These are phyloP conservation scores for Dendrobium catenatum DNA, from an alignment of 106 monocot species.

Conservation along the genomic window DNA sequence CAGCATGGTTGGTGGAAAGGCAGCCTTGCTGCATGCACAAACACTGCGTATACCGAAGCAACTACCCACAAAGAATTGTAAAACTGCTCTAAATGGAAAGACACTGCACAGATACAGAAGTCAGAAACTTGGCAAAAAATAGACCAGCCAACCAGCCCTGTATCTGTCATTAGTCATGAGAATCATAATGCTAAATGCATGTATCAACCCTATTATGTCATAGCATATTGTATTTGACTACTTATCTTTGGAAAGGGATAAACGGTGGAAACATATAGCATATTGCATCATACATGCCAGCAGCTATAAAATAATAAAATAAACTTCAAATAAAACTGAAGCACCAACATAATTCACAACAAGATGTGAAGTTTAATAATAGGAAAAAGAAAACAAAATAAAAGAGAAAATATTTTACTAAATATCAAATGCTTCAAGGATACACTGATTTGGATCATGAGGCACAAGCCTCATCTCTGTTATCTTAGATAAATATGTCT, in stretches of 20 bases:
- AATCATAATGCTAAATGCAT: not conserved
- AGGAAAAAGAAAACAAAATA: not conserved
- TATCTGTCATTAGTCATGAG: not conserved
- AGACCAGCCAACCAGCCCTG: not conserved
- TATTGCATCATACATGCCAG: not conserved
- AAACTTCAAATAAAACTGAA: not conserved
- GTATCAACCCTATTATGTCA: not conserved
- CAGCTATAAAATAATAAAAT: not conserved
- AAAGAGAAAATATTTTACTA: not conserved
- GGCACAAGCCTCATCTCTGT: conserved; percentile 91
- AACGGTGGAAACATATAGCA: not conserved
- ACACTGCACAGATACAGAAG: not conserved
- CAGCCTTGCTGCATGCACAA: not conserved
- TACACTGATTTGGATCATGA: conserved; percentile 88
- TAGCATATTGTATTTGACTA: not conserved
- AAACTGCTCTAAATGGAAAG: not conserved
- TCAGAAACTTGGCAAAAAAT: not conserved
- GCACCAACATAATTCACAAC: not conserved
- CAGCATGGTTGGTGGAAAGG: not conserved
- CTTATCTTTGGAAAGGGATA: not conserved
- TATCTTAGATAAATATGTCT: conserved; percentile 46
- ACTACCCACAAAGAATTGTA: not conserved
- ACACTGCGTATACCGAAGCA: not conserved
- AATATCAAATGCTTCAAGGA: conserved; percentile 25
- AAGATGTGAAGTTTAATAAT: not conserved